Evolutionary conservation across 2,329 filamentous ascomycete species (phyloP).

Genomic region (Fusarium globosum): DNA sequence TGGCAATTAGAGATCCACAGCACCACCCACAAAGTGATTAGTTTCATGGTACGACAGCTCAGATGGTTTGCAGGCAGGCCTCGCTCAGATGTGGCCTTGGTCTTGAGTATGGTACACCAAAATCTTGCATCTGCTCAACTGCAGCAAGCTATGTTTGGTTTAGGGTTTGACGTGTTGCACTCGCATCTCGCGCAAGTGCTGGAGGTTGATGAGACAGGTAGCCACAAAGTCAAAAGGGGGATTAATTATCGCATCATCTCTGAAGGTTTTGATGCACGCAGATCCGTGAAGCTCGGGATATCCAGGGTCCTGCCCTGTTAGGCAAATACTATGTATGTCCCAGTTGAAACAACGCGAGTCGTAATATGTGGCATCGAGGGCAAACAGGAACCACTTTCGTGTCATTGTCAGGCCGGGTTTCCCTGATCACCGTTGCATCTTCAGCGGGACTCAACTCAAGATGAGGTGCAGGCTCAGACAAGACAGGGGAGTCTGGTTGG

Average conservation of each 20-base stretch:
- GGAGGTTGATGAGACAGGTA: slow-evolving; percentile 22
- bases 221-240: slow-evolving; percentile 35
- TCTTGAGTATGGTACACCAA: slow-evolving; percentile 17
- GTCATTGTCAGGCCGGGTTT: slow-evolving; percentile 31
- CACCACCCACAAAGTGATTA: slow-evolving; percentile 20
- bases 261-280: slow-evolving; percentile 10
- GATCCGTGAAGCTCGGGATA: slow-evolving; percentile 17
- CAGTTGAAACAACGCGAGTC: slow-evolving; percentile 28
- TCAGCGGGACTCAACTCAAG: slow-evolving; percentile 26
- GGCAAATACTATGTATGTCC: slow-evolving; percentile 10
- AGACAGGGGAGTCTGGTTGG: slow-evolving; percentile 26
- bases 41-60: slow-evolving; percentile 31
- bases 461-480: slow-evolving; percentile 34
- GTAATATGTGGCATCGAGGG: slow-evolving; percentile 26
- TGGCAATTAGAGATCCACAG: slow-evolving; percentile 28
- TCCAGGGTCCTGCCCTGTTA: slow-evolving; percentile 40
- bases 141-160: slow-evolving; percentile 12
- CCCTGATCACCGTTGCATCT: slow-evolving; percentile 42
- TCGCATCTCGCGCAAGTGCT: slow-evolving; percentile 13
- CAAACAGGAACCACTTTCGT: slow-evolving; percentile 23
- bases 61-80: slow-evolving; percentile 25
- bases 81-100: slow-evolving; percentile 19
- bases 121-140: slow-evolving; percentile 15
- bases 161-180: slow-evolving; percentile 9
- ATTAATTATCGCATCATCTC: slow-evolving; percentile 13